Evolutionary conservation across 2,329 filamentous ascomycete genomes (phyloP).

Genomic region (Calonectria honghensis): DNA sequence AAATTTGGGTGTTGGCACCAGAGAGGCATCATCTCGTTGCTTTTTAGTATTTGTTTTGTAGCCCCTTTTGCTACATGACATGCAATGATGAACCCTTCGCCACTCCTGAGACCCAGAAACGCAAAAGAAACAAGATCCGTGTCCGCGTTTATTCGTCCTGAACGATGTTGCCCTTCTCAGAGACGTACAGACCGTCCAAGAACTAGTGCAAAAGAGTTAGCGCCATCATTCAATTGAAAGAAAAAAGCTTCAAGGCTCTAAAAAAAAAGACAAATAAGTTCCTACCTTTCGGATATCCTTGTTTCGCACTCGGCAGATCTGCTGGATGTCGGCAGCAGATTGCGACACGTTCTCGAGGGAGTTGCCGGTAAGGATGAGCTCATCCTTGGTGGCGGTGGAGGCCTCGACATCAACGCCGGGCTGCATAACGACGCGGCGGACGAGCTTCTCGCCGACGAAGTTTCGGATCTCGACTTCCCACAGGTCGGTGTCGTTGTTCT

Average conservation of each 20-base stretch:
- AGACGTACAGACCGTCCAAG: slow-evolving; percentile 99
- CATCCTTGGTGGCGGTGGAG: slow-evolving; percentile 97
- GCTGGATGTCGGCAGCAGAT: slow-evolving; percentile 99
- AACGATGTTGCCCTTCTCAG: slow-evolving; percentile 96
- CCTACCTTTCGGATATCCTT: slow-evolving; percentile 99
- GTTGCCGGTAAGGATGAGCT: slow-evolving; percentile 95
- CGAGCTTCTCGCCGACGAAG: slow-evolving; percentile 99
- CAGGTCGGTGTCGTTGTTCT: slow-evolving; percentile 92
- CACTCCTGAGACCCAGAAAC: slow-evolving; percentile 79
- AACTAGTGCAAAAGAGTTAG: slow-evolving; percentile 76
- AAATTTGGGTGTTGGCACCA: slow-evolving; percentile 51
- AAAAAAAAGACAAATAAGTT: neutral
- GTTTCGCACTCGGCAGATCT: slow-evolving; percentile 99
- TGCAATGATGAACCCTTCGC: slow-evolving; percentile 78
- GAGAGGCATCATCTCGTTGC: slow-evolving; percentile 60
- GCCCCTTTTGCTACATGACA: slow-evolving; percentile 73
- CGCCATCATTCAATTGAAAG: slow-evolving; percentile 2
- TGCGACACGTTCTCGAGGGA: slow-evolving; percentile 98
- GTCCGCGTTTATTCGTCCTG: slow-evolving; percentile 79
- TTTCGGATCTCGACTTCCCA: slow-evolving; percentile 99
- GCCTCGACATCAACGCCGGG: slow-evolving; percentile 92
- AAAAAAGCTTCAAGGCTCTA: too few relatives aligned
- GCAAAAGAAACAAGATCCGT: slow-evolving; percentile 71
- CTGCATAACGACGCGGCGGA: slow-evolving; percentile 92
- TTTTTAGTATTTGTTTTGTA: slow-evolving; percentile 65